Evolutionary conservation across 1,284 basidiomycete genomes (phyloP).

Genomic region (Fomitopsis schrenkii): DNA sequence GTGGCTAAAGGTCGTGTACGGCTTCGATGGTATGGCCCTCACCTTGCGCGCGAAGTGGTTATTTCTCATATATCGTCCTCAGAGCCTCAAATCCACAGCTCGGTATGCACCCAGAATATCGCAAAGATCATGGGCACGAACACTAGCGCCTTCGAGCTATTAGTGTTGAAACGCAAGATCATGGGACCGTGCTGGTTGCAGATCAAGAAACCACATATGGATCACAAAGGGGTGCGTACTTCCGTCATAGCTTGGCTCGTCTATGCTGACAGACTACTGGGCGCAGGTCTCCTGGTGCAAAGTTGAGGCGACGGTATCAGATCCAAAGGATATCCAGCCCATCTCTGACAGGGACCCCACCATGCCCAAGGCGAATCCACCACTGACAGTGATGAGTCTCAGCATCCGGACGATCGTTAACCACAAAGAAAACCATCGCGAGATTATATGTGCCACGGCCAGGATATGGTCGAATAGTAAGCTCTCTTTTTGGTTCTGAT

Average conservation of each 20-base stretch:
- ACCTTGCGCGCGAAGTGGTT: neutral
- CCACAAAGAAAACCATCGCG: slow-evolving; percentile 90
- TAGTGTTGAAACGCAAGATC: slow-evolving; percentile 95
- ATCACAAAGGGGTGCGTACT: slow-evolving; percentile 70
- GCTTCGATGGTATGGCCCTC: slow-evolving; percentile 62
- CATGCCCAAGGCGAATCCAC: slow-evolving; percentile 83
- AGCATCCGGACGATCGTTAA: slow-evolving; percentile 92
- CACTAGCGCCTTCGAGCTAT: slow-evolving; percentile 89
- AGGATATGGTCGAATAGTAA: slow-evolving; percentile 87
- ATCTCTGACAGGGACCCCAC: slow-evolving; percentile 70
- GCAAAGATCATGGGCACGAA: slow-evolving; percentile 90
- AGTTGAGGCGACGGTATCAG: slow-evolving; percentile 80
- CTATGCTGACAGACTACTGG: neutral
- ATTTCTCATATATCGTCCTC: slow-evolving; percentile 1
- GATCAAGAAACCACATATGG: slow-evolving; percentile 71
- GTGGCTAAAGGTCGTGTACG: slow-evolving; percentile 93
- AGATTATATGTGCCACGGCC: slow-evolving; percentile 84
- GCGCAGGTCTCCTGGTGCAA: slow-evolving; percentile 91
- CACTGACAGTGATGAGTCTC: slow-evolving; percentile 89
- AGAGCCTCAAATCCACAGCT: slow-evolving; percentile 67
- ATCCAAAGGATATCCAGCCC: slow-evolving; percentile 88
- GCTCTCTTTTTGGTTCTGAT: slow-evolving; percentile 23
- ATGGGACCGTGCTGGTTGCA: slow-evolving; percentile 99
- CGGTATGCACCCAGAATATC: slow-evolving; percentile 81
- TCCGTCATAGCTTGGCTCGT: slow-evolving; percentile 4